Base-by-base conservation (phyloP, 768 basidiomycete species). In the Suillus alpinus region DNA sequence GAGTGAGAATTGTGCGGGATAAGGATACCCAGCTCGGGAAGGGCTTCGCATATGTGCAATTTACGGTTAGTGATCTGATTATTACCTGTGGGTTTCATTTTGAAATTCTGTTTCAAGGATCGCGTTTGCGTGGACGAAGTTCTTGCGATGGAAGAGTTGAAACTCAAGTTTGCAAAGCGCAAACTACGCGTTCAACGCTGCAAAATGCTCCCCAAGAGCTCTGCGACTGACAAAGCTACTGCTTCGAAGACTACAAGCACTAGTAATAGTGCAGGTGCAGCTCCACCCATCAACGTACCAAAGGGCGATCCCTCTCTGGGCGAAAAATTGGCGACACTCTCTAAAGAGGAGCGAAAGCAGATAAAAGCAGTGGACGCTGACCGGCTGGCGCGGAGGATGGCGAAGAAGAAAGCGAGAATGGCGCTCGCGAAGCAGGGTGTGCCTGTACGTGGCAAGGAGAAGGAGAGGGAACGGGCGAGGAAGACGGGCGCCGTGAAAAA, bases 41-140 rank as follows among this genome's bases (percentile, higher is more conserved):
- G 75, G 95, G 95, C 5, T 95, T 98, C 71, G 94, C 91, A 10
- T 97, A 98, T 68, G 87, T 98, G 20, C 88, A 94, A 66, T 92
- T 98, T 63, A 72, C 78, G 59, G 96, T 96, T 51, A 49, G 63
- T 62, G 26, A 26, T n/a, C 0, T 37, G 20, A 32, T 60, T 52
- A 29, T 44, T 18, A 2, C 51, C 31, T 50, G 56, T 18, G 18
- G 4, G 6, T 16, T 16, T 36, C 29, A 16, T 23, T 41, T 40
- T 63, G 60, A 66, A 37, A 26, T 6, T 8, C 18, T 18, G 49
- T 4, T 47, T 39, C 8, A 65, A 98, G 95, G 94, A 97, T 65
- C 86, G 87, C 1, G 86, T 88, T 72, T 94, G 92, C 70, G 93
- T 97, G 0, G 96, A 99, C 71, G 94, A 98, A 75, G 73, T 98